Base-by-base conservation (phyloP, 345 rosid genomes). In the Alliaria petiolata region DNA sequence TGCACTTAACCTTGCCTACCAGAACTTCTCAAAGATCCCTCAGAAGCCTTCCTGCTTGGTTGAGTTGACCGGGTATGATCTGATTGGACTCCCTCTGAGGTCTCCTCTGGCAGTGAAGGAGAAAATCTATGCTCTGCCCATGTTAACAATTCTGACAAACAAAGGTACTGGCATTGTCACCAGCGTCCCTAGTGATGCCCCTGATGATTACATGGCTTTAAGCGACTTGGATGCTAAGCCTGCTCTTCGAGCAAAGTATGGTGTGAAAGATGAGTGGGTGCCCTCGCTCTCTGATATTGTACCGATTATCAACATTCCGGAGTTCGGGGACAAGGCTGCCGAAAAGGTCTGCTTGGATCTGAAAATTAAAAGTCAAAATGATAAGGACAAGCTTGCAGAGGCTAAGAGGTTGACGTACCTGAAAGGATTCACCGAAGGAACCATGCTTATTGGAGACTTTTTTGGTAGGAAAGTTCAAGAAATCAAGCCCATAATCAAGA, bases 161-260 rank as follows among this genome's bases (percentile, higher is more conserved):
- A 91, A 93, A 78, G 98, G 98, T 61, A 93, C 98, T 0, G 97
- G 98, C 64, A 89, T 93, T 5, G 97, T 93, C 60, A 93, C 97
- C 47, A 84, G 97, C 74, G 98, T 93, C 38, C 97, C 98, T 72
- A 93, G 97, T 76, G 98, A 93, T 80, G 85, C 98, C 44, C 98
- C 98, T 15, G 97, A 93, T 76, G 97, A 93, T 78, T 87, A 85
- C 78, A 91, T 91, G 88, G 86, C 92, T 5, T 59, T 93, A 72
- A 87, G 86, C 50, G 97, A 85, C 78, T 76, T 93, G 80, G 86
- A 82, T 67, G 83, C 83, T 63, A 93, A 93, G 75, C 95, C 91
- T 62, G 97, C 88, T 71, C 59, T 91, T 15, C 84, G 91, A 76
- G 86, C 76, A 40, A 91, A 89, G 79, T 87, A 57, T 70, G 85